Evolutionary conservation across 768 basidiomycete genomes (phyloP).

Genomic region (Leccinum imitatum): DNA sequence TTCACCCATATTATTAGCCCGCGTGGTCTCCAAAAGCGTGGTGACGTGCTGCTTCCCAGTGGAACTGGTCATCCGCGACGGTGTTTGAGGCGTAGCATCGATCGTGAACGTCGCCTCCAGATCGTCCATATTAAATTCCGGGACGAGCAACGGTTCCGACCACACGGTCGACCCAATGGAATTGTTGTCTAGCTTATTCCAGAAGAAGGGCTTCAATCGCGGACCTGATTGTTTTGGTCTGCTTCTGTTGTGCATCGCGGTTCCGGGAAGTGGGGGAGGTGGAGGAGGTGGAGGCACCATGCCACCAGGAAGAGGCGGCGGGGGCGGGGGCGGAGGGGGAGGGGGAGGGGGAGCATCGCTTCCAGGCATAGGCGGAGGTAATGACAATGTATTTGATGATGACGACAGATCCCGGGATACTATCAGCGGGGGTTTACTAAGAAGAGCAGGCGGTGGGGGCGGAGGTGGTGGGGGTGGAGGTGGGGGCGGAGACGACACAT

Average conservation of each 20-base stretch:
- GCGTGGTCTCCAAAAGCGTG: constrained; percentile 73
- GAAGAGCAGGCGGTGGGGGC: constrained; percentile 7
- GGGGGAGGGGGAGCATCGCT: background rate
- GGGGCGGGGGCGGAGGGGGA: constrained; percentile 21
- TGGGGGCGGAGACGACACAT: constrained; percentile 13
- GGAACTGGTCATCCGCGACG: constrained; percentile 41
- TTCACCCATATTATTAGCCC: constrained; percentile 81
- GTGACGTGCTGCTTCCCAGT: constrained; percentile 60
- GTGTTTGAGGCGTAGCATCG: constrained; percentile 42
- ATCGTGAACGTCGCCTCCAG: constrained; percentile 73
- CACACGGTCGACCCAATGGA: constrained; percentile 60
- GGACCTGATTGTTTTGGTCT: constrained; percentile 42
- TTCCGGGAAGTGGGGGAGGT: constrained; percentile 26
- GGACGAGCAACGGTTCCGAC: constrained; percentile 49
- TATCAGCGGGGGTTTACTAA: background rate
- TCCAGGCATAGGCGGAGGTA: constrained; percentile 5
- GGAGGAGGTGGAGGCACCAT: constrained; percentile 15
- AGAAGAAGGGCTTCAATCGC: constrained; percentile 85
- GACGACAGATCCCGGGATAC: too few species aligned
- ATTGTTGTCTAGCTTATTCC: constrained; percentile 70
- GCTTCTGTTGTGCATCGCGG: constrained; percentile 33
- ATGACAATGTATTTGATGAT: too few species aligned
- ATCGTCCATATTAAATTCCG: constrained; percentile 62
- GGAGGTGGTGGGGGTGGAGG: constrained; percentile 25
- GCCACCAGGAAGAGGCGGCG: too few species aligned